Evolutionary conservation across 2,329 filamentous ascomycete species (phyloP).

Genomic region (Cladosporium sp.): DNA sequence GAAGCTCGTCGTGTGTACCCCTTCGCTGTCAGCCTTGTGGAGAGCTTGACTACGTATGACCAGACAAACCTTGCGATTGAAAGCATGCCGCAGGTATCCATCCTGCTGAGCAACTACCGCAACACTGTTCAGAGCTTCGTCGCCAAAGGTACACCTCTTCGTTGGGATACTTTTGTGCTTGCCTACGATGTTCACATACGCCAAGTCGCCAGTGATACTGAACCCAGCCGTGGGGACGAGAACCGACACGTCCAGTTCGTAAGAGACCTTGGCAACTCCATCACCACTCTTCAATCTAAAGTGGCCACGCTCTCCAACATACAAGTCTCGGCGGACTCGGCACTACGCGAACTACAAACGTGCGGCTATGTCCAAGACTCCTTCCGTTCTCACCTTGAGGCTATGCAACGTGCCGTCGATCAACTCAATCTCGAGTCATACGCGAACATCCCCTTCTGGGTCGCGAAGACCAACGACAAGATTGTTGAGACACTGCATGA

Average conservation of each 20-base stretch:
- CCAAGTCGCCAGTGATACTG: constrained; percentile 58
- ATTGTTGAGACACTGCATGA: constrained; percentile 77
- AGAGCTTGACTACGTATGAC: constrained; percentile 90
- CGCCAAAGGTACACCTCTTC: constrained; percentile 80
- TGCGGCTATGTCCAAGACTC: constrained; percentile 80
- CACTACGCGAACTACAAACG: constrained; percentile 76
- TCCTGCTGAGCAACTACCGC: constrained; percentile 85
- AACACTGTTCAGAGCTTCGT: constrained; percentile 86
- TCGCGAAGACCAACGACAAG: constrained; percentile 78
- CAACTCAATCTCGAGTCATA: constrained; percentile 96
- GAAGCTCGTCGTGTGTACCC: constrained; percentile 99
- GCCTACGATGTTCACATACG: constrained; percentile 89
- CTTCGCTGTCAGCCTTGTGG: constrained; percentile 96
- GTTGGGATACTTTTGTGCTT: constrained; percentile 98
- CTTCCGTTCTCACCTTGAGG: constrained; percentile 78
- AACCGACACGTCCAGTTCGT: constrained; percentile 84
- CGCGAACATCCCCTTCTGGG: constrained; percentile 89
- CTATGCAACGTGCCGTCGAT: constrained; percentile 89
- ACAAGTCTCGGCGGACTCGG: constrained; percentile 77
- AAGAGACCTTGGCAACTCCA: constrained; percentile 83
- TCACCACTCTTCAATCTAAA: constrained; percentile 86
- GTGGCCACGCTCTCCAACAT: constrained; percentile 76
- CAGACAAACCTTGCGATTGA: constrained; percentile 84
- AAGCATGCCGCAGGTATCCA: constrained; percentile 82
- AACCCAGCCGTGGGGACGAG: constrained; percentile 42